These are phyloP conservation scores for Williopsis jadinii DNA, from an alignment of 1,139 yeast genomes.

Conservation along the genomic window DNA sequence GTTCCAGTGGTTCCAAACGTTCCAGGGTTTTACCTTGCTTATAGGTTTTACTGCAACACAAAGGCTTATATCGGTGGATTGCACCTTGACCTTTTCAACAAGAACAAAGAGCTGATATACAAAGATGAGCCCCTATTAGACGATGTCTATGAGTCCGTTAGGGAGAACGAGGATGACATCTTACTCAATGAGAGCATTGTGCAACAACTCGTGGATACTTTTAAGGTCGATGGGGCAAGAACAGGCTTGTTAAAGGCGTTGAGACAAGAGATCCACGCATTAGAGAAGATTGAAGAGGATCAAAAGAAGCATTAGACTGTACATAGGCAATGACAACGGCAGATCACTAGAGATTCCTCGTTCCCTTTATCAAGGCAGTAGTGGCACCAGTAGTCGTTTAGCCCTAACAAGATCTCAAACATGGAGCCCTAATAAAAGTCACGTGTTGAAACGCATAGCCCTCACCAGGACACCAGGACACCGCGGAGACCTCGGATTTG, in stretches of 20 bases:
- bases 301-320: too few species aligned
- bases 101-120: constrained; percentile 16
- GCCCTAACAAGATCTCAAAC: constrained; percentile 1
- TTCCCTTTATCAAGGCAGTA: too few species aligned
- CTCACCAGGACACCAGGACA: not conserved
- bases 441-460: constrained; percentile 1
- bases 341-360: too few species aligned
- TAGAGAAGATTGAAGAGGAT: not conserved
- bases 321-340: too few species aligned
- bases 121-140: constrained; percentile 16
- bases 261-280: constrained; percentile 37
- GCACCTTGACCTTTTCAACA: constrained; percentile 41
- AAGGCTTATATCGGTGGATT: constrained; percentile 74
- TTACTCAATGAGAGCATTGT: constrained; percentile 27
- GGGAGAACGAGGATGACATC: constrained; percentile 14
- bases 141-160: constrained; percentile 18
- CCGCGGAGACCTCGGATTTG: not conserved
- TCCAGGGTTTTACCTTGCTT: constrained; percentile 87
- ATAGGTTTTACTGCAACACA: constrained; percentile 77
- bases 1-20: constrained; percentile 88
- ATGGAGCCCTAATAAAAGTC: not conserved
- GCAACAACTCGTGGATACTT: constrained; percentile 18
- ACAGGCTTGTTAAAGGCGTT: constrained; percentile 39
- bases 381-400: too few species aligned
- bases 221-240: constrained; percentile 31